Evolutionary conservation across 352 stramenopile genomes (phyloP).

Genomic region (Pythium dissotocum): DNA sequence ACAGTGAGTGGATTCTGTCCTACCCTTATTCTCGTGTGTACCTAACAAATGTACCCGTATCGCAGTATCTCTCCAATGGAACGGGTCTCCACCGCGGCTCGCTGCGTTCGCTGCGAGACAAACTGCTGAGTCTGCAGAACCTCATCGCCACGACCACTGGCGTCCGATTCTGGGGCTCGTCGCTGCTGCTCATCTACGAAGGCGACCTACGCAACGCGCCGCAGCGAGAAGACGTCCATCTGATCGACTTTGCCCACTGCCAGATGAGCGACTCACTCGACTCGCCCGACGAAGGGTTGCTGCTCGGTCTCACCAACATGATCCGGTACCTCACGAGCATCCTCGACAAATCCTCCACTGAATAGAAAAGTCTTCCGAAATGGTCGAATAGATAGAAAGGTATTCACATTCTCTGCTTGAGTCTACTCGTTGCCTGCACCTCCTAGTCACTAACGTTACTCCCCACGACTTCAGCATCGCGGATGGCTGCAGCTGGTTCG

Average conservation of each 20-base stretch:
- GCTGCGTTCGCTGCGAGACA: constrained; percentile 42
- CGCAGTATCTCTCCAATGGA: constrained; percentile 64
- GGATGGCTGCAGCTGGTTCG: not conserved
- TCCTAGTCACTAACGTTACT: not conserved
- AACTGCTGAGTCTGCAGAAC: constrained; percentile 46
- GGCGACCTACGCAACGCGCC: constrained; percentile 40
- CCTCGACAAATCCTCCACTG: constrained; percentile 10
- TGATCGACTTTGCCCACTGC: constrained; percentile 83
- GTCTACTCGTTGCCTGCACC: not conserved
- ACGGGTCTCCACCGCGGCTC: constrained; percentile 42
- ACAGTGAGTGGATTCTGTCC: constrained; percentile 39
- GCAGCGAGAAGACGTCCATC: constrained; percentile 45
- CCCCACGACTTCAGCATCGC: not conserved
- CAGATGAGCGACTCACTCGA: constrained; percentile 58
- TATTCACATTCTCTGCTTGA: too few species aligned
- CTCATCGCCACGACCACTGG: constrained; percentile 47
- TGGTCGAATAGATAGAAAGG: too few species aligned
- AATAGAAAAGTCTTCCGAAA: not conserved
- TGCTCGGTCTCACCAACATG: constrained; percentile 70
- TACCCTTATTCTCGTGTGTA: not conserved
- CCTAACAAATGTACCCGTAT: not conserved
- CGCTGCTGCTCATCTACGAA: constrained; percentile 77
- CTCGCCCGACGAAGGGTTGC: constrained; percentile 59
- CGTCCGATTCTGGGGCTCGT: constrained; percentile 75
- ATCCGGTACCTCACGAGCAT: constrained; percentile 45